Percentiles rank a stretch among this genome's conserved stretches.
Evolutionary conservation across 1,284 basidiomycete genomes (phyloP).

Genomic region (Ceratobasidium papillatum): DNA sequence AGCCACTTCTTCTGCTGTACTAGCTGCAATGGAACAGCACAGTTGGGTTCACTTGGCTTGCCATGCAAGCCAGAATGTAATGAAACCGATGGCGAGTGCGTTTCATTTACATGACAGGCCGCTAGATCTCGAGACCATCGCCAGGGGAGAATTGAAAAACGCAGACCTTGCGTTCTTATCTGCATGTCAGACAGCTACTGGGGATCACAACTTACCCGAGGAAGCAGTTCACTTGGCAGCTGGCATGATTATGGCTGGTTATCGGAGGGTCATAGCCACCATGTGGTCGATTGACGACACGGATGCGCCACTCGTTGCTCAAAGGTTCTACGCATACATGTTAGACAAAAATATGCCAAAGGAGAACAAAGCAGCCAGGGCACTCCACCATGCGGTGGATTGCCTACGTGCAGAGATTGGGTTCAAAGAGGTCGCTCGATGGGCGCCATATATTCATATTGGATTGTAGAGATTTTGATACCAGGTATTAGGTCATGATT

Average conservation of each 20-base stretch:
- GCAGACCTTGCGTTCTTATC: constrained; percentile 32
- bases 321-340: constrained; percentile 26
- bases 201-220: constrained; percentile 3
- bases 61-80: constrained; percentile 1
- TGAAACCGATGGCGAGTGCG: background rate
- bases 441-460: constrained; percentile 19
- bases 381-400: background rate
- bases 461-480: background rate
- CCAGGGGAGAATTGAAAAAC: background rate
- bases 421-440: background rate
- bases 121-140: background rate
- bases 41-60: constrained; percentile 26
- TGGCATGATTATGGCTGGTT: constrained; percentile 22
- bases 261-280: constrained; percentile 26
- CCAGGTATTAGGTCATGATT: too few species aligned
- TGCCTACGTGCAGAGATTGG: background rate
- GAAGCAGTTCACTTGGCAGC: constrained; percentile 33
- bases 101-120: constrained; percentile 10
- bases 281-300: constrained; percentile 36
- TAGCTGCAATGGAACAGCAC: background rate
- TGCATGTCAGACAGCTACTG: constrained; percentile 30
- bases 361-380: background rate
- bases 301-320: constrained; percentile 24
- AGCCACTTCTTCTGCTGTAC: background rate
- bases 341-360: background rate